Percentiles rank a stretch among this genome's conserved stretches.
phyloP scores from a whole-genome alignment of 192 early-diverging fungal genomes.

The Mortierella hygrophila region DNA sequence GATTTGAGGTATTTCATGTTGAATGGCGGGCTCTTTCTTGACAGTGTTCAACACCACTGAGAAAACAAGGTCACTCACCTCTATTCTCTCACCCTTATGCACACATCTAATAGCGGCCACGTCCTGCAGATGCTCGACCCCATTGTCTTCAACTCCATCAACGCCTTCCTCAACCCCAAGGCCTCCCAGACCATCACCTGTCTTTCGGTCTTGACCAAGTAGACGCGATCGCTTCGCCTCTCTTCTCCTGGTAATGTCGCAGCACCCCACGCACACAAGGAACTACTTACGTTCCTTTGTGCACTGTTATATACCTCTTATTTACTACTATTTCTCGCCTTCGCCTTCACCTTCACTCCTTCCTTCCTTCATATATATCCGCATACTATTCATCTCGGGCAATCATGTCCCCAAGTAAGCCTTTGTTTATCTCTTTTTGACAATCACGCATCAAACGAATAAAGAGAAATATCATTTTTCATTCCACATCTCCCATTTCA shows the following conservation, averaged over 20 bases:
- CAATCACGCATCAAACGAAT: not conserved
- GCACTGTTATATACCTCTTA: not conserved
- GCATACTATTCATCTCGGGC: not conserved
- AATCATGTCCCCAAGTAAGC: not conserved
- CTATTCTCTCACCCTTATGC: not conserved
- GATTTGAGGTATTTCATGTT: constrained; percentile 11
- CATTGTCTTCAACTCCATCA: constrained; percentile 32
- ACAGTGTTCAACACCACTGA: not conserved
- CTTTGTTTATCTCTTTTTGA: not conserved
- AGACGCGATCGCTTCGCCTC: not conserved
- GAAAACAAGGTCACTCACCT: not conserved
- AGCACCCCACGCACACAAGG: not conserved
- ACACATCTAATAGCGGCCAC: constrained; percentile 15
- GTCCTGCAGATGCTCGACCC: constrained; percentile 29
- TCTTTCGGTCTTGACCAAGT: constrained; percentile 23
- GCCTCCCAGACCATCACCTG: constrained; percentile 43
- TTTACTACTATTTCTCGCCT: not conserved
- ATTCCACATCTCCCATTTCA: not conserved
- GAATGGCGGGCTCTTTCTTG: not conserved
- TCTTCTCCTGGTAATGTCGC: not conserved
- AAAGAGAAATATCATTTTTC: not conserved
- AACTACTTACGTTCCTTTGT: not conserved
- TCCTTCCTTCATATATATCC: not conserved
- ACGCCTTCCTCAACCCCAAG: constrained; percentile 28
- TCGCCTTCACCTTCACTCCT: not conserved